phyloP scores from a whole-genome alignment of 2,329 filamentous ascomycete species.

The Alternaria triticimaculans region DNA sequence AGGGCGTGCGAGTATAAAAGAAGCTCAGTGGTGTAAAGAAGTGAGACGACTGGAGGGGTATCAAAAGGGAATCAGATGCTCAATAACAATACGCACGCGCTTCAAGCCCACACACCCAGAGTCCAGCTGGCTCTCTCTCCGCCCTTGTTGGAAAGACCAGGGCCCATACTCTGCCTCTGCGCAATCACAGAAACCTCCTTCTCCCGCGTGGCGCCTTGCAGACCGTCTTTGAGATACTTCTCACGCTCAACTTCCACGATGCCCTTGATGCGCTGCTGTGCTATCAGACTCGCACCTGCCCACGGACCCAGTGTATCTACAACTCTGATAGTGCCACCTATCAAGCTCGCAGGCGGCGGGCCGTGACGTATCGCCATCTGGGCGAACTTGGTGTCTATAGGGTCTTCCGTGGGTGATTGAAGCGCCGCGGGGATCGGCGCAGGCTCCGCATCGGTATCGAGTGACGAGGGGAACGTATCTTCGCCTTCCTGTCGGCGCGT shows the following conservation, averaged over 20 bases:
- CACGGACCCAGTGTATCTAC: conserved; percentile 75
- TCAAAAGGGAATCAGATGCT: conserved; percentile 7
- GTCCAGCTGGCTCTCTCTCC: conserved; percentile 50
- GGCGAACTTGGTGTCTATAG: conserved; percentile 65
- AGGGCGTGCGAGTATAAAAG: no score
- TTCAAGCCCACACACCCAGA: conserved; percentile 48
- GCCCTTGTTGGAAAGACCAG: conserved; percentile 48
- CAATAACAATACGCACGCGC: not conserved
- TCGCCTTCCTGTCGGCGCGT: conserved; percentile 27
- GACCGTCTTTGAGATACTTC: conserved; percentile 71
- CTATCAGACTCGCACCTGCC: conserved; percentile 74
- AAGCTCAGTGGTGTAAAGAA: no score
- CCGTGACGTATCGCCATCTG: conserved; percentile 55
- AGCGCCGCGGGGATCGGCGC: conserved; percentile 48
- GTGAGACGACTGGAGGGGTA: not conserved
- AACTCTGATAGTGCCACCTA: conserved; percentile 68
- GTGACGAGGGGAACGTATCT: conserved; percentile 31
- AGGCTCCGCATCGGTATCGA: conserved; percentile 13
- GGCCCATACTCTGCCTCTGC: conserved; percentile 70
- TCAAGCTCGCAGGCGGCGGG: conserved; percentile 39
- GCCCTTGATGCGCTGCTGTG: conserved; percentile 71
- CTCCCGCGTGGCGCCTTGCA: conserved; percentile 65
- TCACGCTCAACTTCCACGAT: conserved; percentile 75
- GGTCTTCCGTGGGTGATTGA: conserved; percentile 60
- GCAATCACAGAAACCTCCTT: conserved; percentile 64